These are phyloP conservation scores for Musa balbisiana DNA, from an alignment of 202 grass and related monocot species.

Conservation along the genomic window DNA sequence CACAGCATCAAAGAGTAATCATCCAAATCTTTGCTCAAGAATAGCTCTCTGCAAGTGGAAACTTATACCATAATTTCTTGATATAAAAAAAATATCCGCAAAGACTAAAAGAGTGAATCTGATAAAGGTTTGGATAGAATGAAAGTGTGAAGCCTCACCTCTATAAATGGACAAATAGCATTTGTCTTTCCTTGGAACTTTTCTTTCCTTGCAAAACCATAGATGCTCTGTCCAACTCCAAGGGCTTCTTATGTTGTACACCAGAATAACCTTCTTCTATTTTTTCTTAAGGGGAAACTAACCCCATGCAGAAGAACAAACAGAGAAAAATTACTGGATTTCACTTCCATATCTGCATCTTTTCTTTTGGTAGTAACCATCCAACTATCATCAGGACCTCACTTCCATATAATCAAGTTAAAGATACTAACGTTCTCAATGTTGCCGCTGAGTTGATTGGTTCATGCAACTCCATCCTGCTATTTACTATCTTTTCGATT, in stretches of 20 bases:
- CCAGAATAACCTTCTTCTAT: neutral
- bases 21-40: neutral
- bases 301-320: neutral
- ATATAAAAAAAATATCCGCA: neutral
- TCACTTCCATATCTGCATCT: neutral
- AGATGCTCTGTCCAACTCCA: neutral
- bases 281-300: neutral
- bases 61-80: neutral
- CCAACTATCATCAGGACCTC: neutral
- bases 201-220: neutral
- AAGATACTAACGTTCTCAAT: neutral
- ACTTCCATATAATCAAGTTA: neutral
- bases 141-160: too few species aligned
- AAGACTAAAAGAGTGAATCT: too few species aligned
- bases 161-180: too few species aligned
- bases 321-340: neutral
- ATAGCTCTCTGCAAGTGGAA: neutral
- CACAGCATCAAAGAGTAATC: too few species aligned
- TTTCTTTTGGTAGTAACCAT: neutral
- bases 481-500: neutral
- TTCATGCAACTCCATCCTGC: neutral
- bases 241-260: too few species aligned
- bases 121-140: too few species aligned
- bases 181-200: neutral
- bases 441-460: neutral